These are phyloP conservation scores for Amphibolis antarctica DNA, from an alignment of 106 monocot genomes.

Conservation along the genomic window DNA sequence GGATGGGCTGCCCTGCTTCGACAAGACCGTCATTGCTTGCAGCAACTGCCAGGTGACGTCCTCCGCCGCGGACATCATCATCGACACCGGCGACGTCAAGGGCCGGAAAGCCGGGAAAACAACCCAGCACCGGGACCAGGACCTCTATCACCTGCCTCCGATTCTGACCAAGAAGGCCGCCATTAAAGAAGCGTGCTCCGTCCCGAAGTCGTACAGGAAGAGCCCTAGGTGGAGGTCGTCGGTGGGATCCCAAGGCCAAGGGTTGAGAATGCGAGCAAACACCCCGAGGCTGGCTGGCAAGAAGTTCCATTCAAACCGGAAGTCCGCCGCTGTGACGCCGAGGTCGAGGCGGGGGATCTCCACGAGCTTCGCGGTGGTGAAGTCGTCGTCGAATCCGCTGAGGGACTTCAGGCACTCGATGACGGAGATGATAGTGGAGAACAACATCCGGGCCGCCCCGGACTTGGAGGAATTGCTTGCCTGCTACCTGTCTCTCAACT, in stretches of 20 bases:
- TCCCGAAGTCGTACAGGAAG: not conserved
- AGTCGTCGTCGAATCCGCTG: constrained; percentile 49
- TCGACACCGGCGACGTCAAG: not conserved
- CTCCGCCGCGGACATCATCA: too few species aligned
- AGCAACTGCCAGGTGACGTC: too few species aligned
- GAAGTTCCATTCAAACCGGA: constrained; percentile 1
- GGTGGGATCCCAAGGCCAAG: constrained; percentile 4
- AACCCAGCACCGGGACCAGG: too few species aligned
- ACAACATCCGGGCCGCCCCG: constrained; percentile 32
- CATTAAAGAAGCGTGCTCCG: not conserved
- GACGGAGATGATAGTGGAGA: constrained; percentile 89
- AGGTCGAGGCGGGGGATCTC: constrained; percentile 10
- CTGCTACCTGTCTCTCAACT: constrained; percentile 74
- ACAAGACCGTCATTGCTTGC: too few species aligned
- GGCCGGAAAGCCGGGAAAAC: too few species aligned
- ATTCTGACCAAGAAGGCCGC: constrained; percentile 42
- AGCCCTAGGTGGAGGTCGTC: not conserved
- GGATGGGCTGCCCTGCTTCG: too few species aligned
- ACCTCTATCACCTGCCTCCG: constrained; percentile 31
- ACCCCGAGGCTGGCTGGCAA: constrained; percentile 23
- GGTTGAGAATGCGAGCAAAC: constrained; percentile 9
- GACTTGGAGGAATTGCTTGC: constrained; percentile 78
- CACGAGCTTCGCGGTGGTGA: constrained; percentile 57
- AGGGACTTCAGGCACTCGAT: constrained; percentile 85
- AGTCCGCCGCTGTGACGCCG: not conserved